Evolutionary conservation across 2,329 filamentous ascomycete species (phyloP).

Genomic region (Ceratocystis smalleyi): DNA sequence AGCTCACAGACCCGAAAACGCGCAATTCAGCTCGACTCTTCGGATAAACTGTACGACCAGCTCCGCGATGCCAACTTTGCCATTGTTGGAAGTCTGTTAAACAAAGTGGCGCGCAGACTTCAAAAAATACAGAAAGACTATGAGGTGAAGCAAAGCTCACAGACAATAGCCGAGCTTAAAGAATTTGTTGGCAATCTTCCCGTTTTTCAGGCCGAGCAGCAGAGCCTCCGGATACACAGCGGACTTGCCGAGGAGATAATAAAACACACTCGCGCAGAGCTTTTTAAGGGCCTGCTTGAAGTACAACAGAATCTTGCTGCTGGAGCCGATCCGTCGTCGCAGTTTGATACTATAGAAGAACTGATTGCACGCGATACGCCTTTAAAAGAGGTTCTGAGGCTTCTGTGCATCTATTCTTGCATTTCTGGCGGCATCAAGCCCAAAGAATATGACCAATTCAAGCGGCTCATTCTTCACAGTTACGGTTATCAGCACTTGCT

Average conservation of each 20-base stretch:
- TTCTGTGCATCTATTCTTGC: conserved; percentile 83
- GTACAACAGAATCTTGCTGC: conserved; percentile 92
- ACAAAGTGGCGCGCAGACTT: conserved; percentile 76
- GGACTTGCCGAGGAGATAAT: conserved; percentile 89
- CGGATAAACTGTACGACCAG: conserved; percentile 75
- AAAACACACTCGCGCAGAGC: conserved; percentile 76
- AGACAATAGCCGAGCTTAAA: conserved; percentile 77
- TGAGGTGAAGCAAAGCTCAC: conserved; percentile 75
- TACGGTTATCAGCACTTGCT: conserved; percentile 92
- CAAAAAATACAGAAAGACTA: conserved; percentile 73
- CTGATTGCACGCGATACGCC: conserved; percentile 80
- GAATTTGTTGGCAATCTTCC: conserved; percentile 93
- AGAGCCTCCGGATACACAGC: conserved; percentile 82
- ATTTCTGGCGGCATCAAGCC: conserved; percentile 76
- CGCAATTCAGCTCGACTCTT: conserved; percentile 76
- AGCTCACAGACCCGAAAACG: conserved; percentile 54
- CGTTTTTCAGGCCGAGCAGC: conserved; percentile 81
- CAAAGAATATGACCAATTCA: conserved; percentile 79
- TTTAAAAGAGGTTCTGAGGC: conserved; percentile 62
- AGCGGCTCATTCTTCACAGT: conserved; percentile 71
- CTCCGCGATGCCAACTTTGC: conserved; percentile 89
- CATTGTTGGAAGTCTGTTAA: conserved; percentile 74
- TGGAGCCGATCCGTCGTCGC: conserved; percentile 71
- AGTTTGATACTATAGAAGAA: conserved; percentile 84
- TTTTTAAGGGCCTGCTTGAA: conserved; percentile 76